phyloP scores from a whole-genome alignment of 192 early-diverging fungal genomes.

The Gonapodya prolifera region DNA sequence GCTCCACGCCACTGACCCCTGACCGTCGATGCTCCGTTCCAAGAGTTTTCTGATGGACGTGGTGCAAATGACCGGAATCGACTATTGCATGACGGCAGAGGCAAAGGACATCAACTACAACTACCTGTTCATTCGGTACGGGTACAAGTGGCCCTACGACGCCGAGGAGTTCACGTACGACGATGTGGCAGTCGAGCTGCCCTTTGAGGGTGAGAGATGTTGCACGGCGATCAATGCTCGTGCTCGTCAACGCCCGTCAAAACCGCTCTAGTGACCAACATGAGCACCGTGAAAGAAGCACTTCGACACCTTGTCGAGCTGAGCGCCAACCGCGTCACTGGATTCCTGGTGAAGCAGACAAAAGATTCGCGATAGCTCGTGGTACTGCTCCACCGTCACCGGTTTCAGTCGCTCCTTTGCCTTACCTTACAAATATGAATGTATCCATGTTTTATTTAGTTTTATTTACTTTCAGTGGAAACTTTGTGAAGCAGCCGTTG shows the following conservation, averaged over 20 bases:
- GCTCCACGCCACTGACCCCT: background rate
- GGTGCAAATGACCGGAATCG: background rate
- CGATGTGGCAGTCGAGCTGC: background rate
- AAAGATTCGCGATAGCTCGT: background rate
- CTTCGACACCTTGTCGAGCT: background rate
- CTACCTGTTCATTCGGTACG: background rate
- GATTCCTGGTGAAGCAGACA: background rate
- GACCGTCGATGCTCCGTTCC: background rate
- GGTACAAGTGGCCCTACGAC: background rate
- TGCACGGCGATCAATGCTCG: too few relatives aligned
- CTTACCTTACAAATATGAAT: too few relatives aligned
- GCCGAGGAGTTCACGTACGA: background rate
- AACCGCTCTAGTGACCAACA: background rate
- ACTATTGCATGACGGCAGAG: background rate
- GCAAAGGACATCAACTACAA: background rate
- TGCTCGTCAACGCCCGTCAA: too few relatives aligned
- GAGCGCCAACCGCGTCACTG: background rate
- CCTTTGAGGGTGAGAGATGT: background rate
- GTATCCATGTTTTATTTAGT: too few relatives aligned
- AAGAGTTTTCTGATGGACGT: background rate
- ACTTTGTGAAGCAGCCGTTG: too few relatives aligned
- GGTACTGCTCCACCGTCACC: too few relatives aligned
- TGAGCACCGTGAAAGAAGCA: background rate
- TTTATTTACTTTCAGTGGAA: too few relatives aligned
- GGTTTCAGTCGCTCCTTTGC: too few relatives aligned